Base-by-base conservation (phyloP, 441 rosid genomes). In the Erodium trifolium region DNA sequence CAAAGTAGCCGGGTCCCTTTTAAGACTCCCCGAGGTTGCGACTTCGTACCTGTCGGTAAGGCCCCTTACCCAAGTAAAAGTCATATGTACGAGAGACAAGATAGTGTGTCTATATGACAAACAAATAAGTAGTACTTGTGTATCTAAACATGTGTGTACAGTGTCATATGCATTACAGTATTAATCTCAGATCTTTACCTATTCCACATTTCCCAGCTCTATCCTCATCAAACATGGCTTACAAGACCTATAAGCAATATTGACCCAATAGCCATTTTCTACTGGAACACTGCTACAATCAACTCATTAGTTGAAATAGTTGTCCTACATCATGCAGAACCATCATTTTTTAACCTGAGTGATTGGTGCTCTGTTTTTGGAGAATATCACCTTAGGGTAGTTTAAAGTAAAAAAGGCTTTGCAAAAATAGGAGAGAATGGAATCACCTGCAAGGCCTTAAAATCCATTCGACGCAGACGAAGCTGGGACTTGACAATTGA, bases 381-480 rank as follows among this genome's bases (percentile, higher is more conserved):
- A 55, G 19, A 55, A 55, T 16, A 17, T 16, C 6, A 6, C 9
- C 16, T 55, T 55, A 4, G 62, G 27, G 23, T n/a, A 55, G 62
- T 55, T 55, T 16, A 55, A 55, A 55, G 62, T 16, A 55, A 16
- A 16, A 55, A 18, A 55, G 62, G 23, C 8, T 17, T 1, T 17
- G 19, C 19, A 55, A 17, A 55, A 55, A 55, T 55, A 59, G 31
- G 63, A 57, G 11, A 59, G 63, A 59, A 17, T 18, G n/a, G 63
- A 59, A 23, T 59, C 63, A 59, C 63, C 63, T 59, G 29, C 13
- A 59, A 59, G 29, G 63, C 29, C 31, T 59, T 59, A 59, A 23
- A 2, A 59, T 2, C 18, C 29, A 23, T 23, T 9, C 63, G 63
- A 18, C 63, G 63, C 29, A 12, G 11, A 59, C 31, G 63, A 59